Evolutionary conservation across 306 rosid species (phyloP).

Genomic region (Pterocarpus santalinus): DNA sequence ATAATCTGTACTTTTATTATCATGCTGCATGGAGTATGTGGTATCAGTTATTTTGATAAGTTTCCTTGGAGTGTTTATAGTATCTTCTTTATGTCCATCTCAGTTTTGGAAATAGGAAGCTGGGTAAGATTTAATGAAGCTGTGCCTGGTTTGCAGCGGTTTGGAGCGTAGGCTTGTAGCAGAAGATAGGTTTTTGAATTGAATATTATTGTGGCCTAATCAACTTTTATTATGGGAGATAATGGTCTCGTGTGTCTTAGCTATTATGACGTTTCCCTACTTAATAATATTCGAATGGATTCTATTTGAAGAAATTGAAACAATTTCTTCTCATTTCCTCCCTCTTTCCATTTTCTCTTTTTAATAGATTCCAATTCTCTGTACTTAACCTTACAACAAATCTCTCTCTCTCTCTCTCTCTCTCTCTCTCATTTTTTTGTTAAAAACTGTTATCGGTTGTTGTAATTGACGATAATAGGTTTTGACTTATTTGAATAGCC

Average conservation of each 20-base stretch:
- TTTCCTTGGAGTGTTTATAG: background rate
- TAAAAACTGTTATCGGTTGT: background rate
- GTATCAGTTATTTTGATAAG: background rate
- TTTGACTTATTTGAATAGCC: background rate
- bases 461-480: slow-evolving; percentile 16
- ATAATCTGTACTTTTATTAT: background rate
- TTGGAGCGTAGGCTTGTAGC: slow-evolving; percentile 2
- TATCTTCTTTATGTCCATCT: background rate
- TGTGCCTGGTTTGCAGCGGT: background rate
- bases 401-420: background rate
- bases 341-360: background rate
- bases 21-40: background rate
- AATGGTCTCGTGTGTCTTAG: background rate
- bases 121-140: slow-evolving; percentile 34
- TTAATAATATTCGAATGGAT: background rate
- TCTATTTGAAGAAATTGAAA: background rate
- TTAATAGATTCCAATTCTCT: background rate
- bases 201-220: background rate
- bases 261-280: background rate
- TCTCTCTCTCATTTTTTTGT: no score
- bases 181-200: background rate
- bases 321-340: background rate
- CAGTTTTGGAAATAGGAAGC: slow-evolving; percentile 31
- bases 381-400: background rate
- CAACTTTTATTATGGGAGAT: slow-evolving; percentile 13